phyloP scores from a whole-genome alignment of 2,329 filamentous ascomycete species.

The Seiridium unicorne region DNA sequence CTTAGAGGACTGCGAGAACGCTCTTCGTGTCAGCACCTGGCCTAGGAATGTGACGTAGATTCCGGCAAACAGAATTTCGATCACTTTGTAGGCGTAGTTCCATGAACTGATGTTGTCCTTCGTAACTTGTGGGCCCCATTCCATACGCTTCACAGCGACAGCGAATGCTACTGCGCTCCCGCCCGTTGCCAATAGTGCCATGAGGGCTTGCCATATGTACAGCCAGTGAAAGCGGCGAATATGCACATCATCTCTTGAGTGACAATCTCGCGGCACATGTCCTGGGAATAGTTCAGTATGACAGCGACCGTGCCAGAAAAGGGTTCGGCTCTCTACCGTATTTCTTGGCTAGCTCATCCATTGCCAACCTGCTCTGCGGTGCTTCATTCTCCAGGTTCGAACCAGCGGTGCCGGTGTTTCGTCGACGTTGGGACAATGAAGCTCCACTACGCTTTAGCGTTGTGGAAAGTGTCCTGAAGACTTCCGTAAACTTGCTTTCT shows the following conservation, averaged over 20 bases:
- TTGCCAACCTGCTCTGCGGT: not conserved
- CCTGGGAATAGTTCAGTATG: not conserved
- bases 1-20: not conserved
- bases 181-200: not conserved
- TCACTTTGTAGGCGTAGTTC: not conserved
- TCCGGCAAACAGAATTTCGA: not conserved
- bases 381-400: not conserved
- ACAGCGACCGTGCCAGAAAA: no score
- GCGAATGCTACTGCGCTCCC: not conserved
- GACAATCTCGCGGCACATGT: not conserved
- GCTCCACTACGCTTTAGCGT: not conserved
- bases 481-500: conserved; percentile 2
- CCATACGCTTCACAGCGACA: not conserved
- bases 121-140: not conserved
- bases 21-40: not conserved
- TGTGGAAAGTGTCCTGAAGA: conserved; percentile 1
- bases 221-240: not conserved
- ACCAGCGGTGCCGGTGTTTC: not conserved
- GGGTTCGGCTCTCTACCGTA: not conserved
- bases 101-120: not conserved
- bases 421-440: not conserved
- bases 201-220: not conserved
- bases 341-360: not conserved
- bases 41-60: not conserved
- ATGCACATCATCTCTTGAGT: not conserved